phyloP scores from a whole-genome alignment of 805 yeast genomes.

The Zygotorulaspora sp. region DNA sequence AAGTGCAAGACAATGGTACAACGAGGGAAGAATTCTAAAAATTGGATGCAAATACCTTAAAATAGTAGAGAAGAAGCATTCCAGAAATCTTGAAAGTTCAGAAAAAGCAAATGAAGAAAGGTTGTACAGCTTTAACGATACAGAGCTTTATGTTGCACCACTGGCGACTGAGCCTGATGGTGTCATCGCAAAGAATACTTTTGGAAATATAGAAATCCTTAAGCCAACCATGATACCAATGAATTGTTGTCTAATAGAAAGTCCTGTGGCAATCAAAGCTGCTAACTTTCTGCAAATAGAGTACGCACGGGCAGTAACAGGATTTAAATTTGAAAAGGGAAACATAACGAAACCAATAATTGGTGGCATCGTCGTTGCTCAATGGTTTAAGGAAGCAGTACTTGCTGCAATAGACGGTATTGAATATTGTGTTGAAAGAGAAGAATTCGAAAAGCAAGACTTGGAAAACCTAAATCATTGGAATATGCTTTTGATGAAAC shows the following conservation, averaged over 20 bases:
- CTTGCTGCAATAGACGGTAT: constrained; percentile 29
- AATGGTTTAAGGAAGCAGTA: constrained; percentile 42
- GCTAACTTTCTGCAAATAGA: constrained; percentile 68
- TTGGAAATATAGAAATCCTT: constrained; percentile 80
- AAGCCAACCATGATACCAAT: constrained; percentile 75
- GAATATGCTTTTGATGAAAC: constrained; percentile 35
- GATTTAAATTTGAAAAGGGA: constrained; percentile 65
- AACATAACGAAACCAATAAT: constrained; percentile 54
- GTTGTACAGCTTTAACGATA: constrained; percentile 74
- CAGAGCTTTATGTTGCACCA: constrained; percentile 65
- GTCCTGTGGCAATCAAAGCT: constrained; percentile 58
- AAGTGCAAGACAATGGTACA: constrained; percentile 83
- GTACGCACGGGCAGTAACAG: constrained; percentile 81
- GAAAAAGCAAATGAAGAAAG: constrained; percentile 57
- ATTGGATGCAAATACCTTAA: constrained; percentile 65
- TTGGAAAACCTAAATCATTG: constrained; percentile 43
- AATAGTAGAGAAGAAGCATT: constrained; percentile 20
- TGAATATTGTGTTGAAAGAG: constrained; percentile 32
- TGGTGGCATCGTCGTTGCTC: constrained; percentile 73
- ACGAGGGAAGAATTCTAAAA: constrained; percentile 69
- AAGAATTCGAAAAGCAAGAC: constrained; percentile 42
- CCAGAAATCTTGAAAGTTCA: constrained; percentile 40
- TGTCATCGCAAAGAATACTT: constrained; percentile 65
- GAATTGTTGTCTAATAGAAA: constrained; percentile 61
- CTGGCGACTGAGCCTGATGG: constrained; percentile 55